Evolutionary conservation across 805 yeast genomes (phyloP).

Genomic region (Saturnispora diversa): DNA sequence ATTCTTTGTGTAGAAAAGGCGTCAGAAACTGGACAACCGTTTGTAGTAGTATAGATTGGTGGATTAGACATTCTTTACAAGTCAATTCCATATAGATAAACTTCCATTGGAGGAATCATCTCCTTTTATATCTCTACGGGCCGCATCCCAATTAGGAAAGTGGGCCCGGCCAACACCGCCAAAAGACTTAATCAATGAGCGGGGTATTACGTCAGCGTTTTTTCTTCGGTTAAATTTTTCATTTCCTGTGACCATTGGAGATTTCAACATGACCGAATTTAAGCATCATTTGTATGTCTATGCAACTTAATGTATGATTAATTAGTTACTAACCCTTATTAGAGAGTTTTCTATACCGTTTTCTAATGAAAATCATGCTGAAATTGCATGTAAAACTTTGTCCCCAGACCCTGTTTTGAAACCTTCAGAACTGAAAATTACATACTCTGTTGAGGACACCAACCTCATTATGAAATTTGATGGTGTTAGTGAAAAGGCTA

Average conservation of each 20-base stretch:
- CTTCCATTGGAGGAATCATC: not conserved
- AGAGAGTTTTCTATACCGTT: slow-evolving; percentile 57
- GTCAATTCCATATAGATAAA: no score
- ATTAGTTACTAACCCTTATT: no score
- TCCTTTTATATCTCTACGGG: no score
- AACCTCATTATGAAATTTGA: slow-evolving; percentile 40
- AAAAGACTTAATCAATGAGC: no score
- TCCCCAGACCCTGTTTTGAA: slow-evolving; percentile 77
- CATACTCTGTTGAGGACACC: slow-evolving; percentile 31
- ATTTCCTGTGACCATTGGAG: no score
- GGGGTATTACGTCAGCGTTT: not conserved
- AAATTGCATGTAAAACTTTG: slow-evolving; percentile 52
- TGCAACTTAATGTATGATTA: no score
- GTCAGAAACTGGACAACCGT: slow-evolving; percentile 70
- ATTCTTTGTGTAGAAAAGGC: slow-evolving; percentile 71
- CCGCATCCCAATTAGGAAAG: not conserved
- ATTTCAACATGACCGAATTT: not conserved
- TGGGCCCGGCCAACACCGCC: not conserved
- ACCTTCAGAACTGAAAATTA: slow-evolving; percentile 52
- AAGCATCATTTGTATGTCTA: slow-evolving; percentile 7
- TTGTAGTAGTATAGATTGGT: slow-evolving; percentile 62
- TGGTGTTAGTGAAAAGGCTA: slow-evolving; percentile 63
- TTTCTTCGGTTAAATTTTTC: no score
- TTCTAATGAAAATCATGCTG: slow-evolving; percentile 47
- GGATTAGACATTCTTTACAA: slow-evolving; percentile 32